Evolutionary conservation across 2,329 filamentous ascomycete species (phyloP), one percentile per base, ranked within the genome.

Genomic region (Exophiala sp.): DNA sequence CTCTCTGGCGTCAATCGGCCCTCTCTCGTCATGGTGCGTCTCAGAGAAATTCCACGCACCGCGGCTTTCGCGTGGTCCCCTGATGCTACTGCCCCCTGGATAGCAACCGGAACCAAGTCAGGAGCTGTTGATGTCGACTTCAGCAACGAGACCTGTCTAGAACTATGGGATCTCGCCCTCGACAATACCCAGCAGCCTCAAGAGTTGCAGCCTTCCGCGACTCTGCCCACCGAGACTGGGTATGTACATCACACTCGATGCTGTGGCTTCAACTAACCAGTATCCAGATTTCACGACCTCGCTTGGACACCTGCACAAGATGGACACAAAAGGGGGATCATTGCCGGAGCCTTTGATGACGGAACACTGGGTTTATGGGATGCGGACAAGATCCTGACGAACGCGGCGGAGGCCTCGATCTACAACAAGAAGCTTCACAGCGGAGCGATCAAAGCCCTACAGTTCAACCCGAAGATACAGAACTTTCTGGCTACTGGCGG

Each of bases 41-140:
- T 97, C 71, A 83, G 91, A 77, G 90, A 97, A 76, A 94, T 98
- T 66, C 87, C 89, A 68, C 83, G 93, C 72, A 98, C 93, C 64
- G 93, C 91, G 70, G 86, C 91, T 64, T 98, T 98, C 70, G 88
- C 93, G 65, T 98, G 93, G 91, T 95, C 88, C 61, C 86, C 90
- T 21, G 86, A 83, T 62, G 73, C 87, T 43, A 79, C 80, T 32
- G 81, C 83, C 61, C 89, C 91, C 62, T 77, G 95, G 61, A 76
- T 98, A 58, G 91, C 88, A 53, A 98, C 93, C 22, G 93, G 93
- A 63, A 98, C 93, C 40, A 84, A 90, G 62, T 90, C 93, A 55
- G 93, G 93, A 57, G 93, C 93, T 62, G 89, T 98, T 35, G 89
- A 95, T 70, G 90, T 88, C 62, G 90, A 97, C 70, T 98, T 98